These are phyloP conservation scores for Bruguiera sexangula DNA, from an alignment of 345 rosid genomes.

Conservation along the genomic window DNA sequence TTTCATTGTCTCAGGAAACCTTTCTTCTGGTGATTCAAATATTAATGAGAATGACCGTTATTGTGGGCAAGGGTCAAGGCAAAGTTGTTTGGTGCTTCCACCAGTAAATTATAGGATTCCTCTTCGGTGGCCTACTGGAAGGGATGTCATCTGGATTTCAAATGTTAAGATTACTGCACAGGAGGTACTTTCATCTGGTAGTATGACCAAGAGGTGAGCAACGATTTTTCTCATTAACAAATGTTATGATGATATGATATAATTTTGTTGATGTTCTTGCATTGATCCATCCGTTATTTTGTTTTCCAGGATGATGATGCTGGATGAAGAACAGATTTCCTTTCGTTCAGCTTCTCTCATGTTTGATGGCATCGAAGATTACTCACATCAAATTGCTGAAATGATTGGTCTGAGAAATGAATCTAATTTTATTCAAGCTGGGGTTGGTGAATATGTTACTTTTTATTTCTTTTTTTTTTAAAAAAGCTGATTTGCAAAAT, in stretches of 20 bases:
- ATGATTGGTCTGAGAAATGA: conserved; percentile 91
- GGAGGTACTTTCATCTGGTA: conserved; percentile 92
- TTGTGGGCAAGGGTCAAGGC: conserved; percentile 52
- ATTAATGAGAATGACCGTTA: conserved; percentile 62
- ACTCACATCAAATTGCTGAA: conserved; percentile 95
- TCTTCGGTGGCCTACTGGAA: conserved; percentile 96
- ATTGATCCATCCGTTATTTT: conserved; percentile 16
- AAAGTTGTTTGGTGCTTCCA: conserved; percentile 69
- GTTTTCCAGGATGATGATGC: conserved; percentile 84
- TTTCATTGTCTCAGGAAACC: conserved; percentile 65
- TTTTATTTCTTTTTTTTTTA: not conserved
- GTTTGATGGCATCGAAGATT: conserved; percentile 95
- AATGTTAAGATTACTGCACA: conserved; percentile 90
- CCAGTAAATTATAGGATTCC: conserved; percentile 77
- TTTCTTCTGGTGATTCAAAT: conserved; percentile 47
- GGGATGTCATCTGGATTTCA: conserved; percentile 80
- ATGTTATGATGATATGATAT: not conserved
- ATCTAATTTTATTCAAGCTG: conserved; percentile 78
- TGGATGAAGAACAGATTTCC: conserved; percentile 94
- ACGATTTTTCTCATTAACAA: not conserved
- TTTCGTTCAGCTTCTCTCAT: conserved; percentile 81
- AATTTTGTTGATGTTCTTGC: conserved; percentile 3
- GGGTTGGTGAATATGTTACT: conserved; percentile 48
- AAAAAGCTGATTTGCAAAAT: not conserved
- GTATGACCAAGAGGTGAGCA: conserved; percentile 81